Conservation (phyloP, 2,329 filamentous ascomycete species). For the Teratosphaeriaceae sp. region DNA sequence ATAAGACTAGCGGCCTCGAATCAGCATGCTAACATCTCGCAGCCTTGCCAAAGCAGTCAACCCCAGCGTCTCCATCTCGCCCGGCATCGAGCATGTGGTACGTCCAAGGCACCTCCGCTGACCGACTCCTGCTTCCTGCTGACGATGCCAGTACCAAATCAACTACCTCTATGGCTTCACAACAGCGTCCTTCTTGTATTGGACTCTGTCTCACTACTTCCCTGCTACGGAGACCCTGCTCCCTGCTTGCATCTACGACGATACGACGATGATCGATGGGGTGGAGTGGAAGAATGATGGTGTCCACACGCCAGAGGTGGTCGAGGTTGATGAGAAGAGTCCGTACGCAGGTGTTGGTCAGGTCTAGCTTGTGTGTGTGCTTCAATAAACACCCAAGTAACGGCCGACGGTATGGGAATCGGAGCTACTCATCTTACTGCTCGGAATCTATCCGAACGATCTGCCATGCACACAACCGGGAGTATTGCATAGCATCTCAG, state of each 20-base stretch:
- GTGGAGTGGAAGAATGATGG: conserved; percentile 13
- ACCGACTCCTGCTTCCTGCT: too few species aligned
- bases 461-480: too few species aligned
- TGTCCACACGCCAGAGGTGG: background rate
- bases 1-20: background rate
- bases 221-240: conserved; percentile 48
- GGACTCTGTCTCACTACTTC: conserved; percentile 41
- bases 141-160: conserved; percentile 54
- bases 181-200: conserved; percentile 50
- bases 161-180: conserved; percentile 61
- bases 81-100: conserved; percentile 43
- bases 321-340: conserved; percentile 1
- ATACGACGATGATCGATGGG: conserved; percentile 13
- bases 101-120: background rate
- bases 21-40: background rate
- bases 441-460: too few species aligned
- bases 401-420: too few species aligned
- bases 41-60: conserved; percentile 43
- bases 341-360: conserved; percentile 1
- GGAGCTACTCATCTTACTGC: too few species aligned
- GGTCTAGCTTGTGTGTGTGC: too few species aligned
- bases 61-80: conserved; percentile 33
- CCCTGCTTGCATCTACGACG: conserved; percentile 17
- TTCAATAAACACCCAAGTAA: too few species aligned
- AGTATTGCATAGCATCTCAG: too few species aligned